Base-by-base conservation (phyloP, 2,329 filamentous ascomycete genomes). In the Cryphonectria carpinicola region DNA sequence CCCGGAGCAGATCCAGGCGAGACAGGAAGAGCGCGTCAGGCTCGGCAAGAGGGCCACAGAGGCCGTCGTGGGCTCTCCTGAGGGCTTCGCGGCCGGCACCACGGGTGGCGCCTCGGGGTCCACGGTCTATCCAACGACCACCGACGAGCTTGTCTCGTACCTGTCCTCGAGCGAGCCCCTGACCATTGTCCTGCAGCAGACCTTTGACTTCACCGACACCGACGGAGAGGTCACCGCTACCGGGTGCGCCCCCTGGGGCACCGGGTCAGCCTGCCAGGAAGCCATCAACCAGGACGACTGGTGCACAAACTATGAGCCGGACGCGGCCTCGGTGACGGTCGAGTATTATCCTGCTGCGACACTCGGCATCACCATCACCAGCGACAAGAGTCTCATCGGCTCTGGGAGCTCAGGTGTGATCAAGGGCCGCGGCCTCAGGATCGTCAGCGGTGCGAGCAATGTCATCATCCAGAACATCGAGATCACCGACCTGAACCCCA, bases 391-490 rank as follows among this genome's bases (percentile, higher is more conserved):
- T 43, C 74, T 90, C 70, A 77, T 90, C 52, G 88, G 88, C 14
- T 78, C 82, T 69, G 88, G 88, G 66, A 79, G 76, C 75, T 80
- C 81, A 73, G 87, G 86, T 77, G 77, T 88, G 46, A 88, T 90
- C 76, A 85, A 84, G 76, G 87, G 87, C 74, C 88, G 88, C 79
- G 87, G 87, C 70, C 77, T 88, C 37, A 83, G 85, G 37, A 82
- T 87, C 32, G 80, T 82, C 68, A 79, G 77, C 73, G 81, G 80
- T 69, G 82, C 82, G n/a, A 83, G 78, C 76, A 89, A 90, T 77
- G 80, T 91, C 77, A 90, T 90, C 75, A 86, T 90, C 77, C 88
- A 88, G 82, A 89, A 87, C 79, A 80, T 88, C 69, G 82, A 85
- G 67, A 83, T 88, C 76, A 87, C 85, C 66, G 80, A 86, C 67